Percentiles rank a stretch among this genome's conserved stretches.
Evolutionary conservation across 2,329 filamentous ascomycete species (phyloP).

Genomic region (Phyllachora maydis): DNA sequence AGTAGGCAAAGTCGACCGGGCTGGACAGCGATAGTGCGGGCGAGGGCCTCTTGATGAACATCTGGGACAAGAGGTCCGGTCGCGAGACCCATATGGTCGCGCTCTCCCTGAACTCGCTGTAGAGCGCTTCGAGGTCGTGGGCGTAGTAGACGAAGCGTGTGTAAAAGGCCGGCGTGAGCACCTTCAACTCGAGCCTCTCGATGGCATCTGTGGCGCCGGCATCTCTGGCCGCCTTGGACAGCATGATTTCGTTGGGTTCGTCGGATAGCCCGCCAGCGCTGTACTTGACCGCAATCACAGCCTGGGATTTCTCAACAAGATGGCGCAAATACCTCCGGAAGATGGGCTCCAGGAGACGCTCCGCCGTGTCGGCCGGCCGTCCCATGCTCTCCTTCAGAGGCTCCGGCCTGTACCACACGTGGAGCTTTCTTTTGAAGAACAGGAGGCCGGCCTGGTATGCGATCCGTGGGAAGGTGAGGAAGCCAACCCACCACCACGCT

Average conservation of each 20-base stretch:
- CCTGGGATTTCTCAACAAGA: conserved; percentile 23
- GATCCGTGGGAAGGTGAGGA: conserved; percentile 45
- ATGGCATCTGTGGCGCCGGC: conserved; percentile 6
- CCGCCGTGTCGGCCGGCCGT: conserved; percentile 26
- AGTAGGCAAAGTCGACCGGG: conserved; percentile 16
- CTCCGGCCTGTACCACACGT: conserved; percentile 46
- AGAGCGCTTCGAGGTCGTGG: conserved; percentile 38
- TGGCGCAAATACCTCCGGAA: conserved; percentile 26
- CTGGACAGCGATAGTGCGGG: conserved; percentile 13
- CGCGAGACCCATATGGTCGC: conserved; percentile 35
- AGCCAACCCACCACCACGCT: conserved; percentile 46
- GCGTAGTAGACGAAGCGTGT: conserved; percentile 41
- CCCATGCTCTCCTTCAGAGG: conserved; percentile 33
- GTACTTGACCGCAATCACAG: conserved; percentile 29
- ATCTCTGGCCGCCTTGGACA: conserved; percentile 10
- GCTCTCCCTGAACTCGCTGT: conserved; percentile 36
- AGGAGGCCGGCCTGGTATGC: conserved; percentile 35
- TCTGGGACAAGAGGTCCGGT: conserved; percentile 25
- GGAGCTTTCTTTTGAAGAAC: conserved; percentile 32
- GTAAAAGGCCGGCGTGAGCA: conserved; percentile 48
- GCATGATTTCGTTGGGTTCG: conserved; percentile 15
- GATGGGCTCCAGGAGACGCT: conserved; percentile 21
- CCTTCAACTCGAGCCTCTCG: conserved; percentile 29
- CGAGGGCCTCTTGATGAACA: conserved; percentile 18
- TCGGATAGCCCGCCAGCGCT: conserved; percentile 24